These are phyloP conservation scores for Dothideomycetes sp. DNA, from an alignment of 2,329 filamentous ascomycete genomes.

Conservation along the genomic window DNA sequence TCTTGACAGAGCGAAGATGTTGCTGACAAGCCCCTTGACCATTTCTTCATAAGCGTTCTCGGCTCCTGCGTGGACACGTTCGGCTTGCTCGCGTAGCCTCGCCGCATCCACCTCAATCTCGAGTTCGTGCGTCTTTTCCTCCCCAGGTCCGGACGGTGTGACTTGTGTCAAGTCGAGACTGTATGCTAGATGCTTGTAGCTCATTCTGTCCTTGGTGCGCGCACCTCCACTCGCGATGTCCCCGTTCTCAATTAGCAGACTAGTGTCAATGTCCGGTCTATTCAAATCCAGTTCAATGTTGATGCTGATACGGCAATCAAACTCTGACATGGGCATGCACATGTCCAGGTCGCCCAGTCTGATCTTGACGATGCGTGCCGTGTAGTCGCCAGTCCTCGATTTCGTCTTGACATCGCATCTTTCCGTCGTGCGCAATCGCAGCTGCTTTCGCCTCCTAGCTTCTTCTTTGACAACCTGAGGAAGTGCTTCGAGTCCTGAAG, in stretches of 20 bases:
- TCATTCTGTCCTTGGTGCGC: conserved; percentile 72
- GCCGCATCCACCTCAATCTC: conserved; percentile 65
- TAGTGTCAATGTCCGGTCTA: conserved; percentile 50
- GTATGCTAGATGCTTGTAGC: conserved; percentile 79
- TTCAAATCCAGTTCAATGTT: conserved; percentile 79
- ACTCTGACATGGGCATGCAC: conserved; percentile 62
- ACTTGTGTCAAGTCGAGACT: conserved; percentile 93
- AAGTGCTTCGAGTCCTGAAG: conserved; percentile 49
- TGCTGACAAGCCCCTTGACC: conserved; percentile 66
- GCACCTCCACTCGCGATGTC: conserved; percentile 28
- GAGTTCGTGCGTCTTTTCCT: conserved; percentile 63
- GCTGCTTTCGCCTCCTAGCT: conserved; percentile 47
- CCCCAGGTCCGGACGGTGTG: conserved; percentile 41
- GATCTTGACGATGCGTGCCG: conserved; percentile 83
- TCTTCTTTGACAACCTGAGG: conserved; percentile 35
- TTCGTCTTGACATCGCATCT: conserved; percentile 39
- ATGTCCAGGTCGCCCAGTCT: conserved; percentile 84
- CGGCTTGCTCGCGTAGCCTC: conserved; percentile 48
- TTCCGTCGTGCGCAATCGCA: conserved; percentile 50
- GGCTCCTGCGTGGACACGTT: conserved; percentile 25
- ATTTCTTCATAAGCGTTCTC: conserved; percentile 56
- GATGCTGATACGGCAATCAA: conserved; percentile 89
- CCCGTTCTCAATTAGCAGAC: conserved; percentile 40
- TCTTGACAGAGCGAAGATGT: conserved; percentile 50
- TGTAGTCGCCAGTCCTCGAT: conserved; percentile 54